Evolutionary conservation across 2,329 filamentous ascomycete species (phyloP).

Genomic region (Colletotrichum cordylinicola): DNA sequence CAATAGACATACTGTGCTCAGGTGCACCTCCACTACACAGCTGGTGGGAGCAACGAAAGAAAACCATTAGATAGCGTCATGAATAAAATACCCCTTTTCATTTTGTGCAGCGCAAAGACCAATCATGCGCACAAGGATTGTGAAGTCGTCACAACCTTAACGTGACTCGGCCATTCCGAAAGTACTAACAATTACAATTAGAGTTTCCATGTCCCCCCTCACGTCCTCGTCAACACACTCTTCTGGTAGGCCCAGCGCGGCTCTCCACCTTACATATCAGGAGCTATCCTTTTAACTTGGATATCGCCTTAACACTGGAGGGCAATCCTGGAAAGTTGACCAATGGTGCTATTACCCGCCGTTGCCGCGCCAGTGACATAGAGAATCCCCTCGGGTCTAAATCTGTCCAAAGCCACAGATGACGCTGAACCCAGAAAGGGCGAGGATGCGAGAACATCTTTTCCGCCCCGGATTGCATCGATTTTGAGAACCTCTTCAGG

Average conservation of each 20-base stretch:
- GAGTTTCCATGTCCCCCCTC: background rate
- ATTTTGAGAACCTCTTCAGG: background rate
- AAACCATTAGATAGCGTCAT: background rate
- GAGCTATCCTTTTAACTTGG: background rate
- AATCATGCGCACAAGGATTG: background rate
- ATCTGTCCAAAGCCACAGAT: background rate
- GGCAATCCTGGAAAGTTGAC: background rate
- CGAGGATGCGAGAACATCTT: background rate
- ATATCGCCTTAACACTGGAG: background rate
- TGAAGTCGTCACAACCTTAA: background rate
- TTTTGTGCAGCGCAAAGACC: background rate
- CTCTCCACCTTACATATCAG: background rate
- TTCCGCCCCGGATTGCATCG: background rate
- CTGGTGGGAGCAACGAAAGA: conserved; percentile 3
- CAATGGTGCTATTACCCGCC: background rate
- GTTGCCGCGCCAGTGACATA: background rate
- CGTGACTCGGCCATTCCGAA: background rate
- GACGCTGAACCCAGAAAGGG: background rate
- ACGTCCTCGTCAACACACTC: background rate
- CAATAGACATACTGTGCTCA: conserved; percentile 5
- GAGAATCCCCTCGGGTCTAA: background rate
- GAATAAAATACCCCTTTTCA: background rate
- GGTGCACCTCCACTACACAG: background rate
- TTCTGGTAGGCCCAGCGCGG: background rate
- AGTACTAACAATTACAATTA: background rate